Evolutionary conservation across 2,329 filamentous ascomycete genomes (phyloP), one percentile per base, ranked within the genome.

Genomic region (Paraphoma chrysanthemicola): DNA sequence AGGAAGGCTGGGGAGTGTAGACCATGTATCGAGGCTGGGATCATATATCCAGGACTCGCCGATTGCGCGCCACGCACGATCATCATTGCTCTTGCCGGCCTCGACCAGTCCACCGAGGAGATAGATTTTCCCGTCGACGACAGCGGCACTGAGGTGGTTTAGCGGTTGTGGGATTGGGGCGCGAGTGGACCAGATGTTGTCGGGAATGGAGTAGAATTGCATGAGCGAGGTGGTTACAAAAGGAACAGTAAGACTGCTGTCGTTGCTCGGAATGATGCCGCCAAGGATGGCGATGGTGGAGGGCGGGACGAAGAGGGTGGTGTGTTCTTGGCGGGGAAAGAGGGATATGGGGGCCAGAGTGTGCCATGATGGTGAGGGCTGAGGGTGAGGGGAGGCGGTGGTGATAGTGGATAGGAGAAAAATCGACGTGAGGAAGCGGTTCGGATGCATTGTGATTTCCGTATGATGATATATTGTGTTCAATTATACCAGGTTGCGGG

Each of bases 101-200:
- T 62, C 62, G 1, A 43, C 57, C 0, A 73, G 45, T 0, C 69
- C 68, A 10, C 69, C 69, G 1, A 73, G 53, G 8, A 70, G 50
- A 43, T 67, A 72, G 3, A 73, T 64, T 11, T 64, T 62, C 0
- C 64, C 66, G 29, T 63, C 38, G 0, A 65, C 53, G 3, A 61
- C 59, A 6, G 63, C 67, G 9, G 57, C 62, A 31, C 72, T 72
- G 55, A 57, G 48, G 47, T 74, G 70, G 43, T 74, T 71, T 4
- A 72, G 23, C 4, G 62, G 50, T 4, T 30, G 33, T 12, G 69
- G 70, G 2, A 68, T 17, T 0, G 61, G 53, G 8, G 69, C 50
- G 12, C 43, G 36, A 2, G 53, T 48, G 12, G 18, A 52, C 71
- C 70, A 74, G 29, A 59, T 64, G 44, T 69, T 51, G 11, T 48